Conservation (phyloP, 177 flowering plant genomes). For the Vitis hybrid region DNA sequence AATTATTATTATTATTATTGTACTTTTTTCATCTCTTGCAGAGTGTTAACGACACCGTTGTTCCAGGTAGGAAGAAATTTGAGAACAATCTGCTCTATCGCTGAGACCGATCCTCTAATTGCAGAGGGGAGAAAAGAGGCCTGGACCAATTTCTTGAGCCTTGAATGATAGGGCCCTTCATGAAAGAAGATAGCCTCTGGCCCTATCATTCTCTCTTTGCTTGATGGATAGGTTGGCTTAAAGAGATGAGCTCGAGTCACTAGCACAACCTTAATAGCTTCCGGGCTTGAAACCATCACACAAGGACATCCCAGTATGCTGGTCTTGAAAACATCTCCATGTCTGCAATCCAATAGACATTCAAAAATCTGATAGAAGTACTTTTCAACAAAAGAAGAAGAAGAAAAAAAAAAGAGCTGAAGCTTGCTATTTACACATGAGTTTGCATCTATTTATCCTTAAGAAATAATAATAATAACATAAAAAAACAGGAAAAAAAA, state of each 20-base stretch:
- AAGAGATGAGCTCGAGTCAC: constrained; percentile 68
- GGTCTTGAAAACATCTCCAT: constrained; percentile 85
- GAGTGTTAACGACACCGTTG: constrained; percentile 43
- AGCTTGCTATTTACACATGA: no score
- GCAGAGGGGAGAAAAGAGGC: constrained; percentile 67
- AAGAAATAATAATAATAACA: not conserved
- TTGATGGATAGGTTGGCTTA: constrained; percentile 86
- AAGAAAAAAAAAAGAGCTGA: no score
- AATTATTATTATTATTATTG: not conserved
- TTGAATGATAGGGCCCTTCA: constrained; percentile 73
- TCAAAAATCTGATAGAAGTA: not conserved
- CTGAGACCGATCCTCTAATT: constrained; percentile 40
- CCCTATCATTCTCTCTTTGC: constrained; percentile 87
- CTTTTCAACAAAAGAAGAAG: not conserved
- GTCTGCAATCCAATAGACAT: constrained; percentile 34
- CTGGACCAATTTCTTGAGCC: constrained; percentile 69
- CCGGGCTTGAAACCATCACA: constrained; percentile 87
- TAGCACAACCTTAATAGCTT: constrained; percentile 66
- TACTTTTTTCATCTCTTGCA: constrained; percentile 86
- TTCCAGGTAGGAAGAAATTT: constrained; percentile 49
- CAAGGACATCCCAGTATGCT: constrained; percentile 89
- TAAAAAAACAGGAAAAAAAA: not conserved
- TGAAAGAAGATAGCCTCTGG: constrained; percentile 85
- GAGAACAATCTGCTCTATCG: constrained; percentile 58
- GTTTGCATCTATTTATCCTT: no score